Evolutionary conservation across 1,284 basidiomycete genomes (phyloP), one percentile per base, ranked within the genome.

Genomic region (Moesziomyces antarcticus): DNA sequence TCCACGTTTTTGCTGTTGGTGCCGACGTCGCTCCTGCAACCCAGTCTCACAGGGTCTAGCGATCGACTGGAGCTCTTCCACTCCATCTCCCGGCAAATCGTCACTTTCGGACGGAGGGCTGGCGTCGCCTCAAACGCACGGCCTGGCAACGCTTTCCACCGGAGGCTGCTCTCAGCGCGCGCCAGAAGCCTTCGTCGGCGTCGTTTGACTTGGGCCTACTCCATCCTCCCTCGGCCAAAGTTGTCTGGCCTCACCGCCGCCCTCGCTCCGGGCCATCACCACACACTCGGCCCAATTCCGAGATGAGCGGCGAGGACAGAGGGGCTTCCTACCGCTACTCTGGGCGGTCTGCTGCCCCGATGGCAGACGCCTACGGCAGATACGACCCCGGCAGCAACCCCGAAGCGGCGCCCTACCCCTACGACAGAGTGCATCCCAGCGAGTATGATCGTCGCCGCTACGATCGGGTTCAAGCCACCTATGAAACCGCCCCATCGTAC

Each of bases 261-360:
- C 5, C 25, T 13, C 11, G 30, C 30, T 13, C 10, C 30, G 10
- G 10, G 11, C 10, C 30, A 10, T 13, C 30, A 33, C 30, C 30
- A 13, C 30, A 11, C 30, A 33, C 13, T 13, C 30, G 30, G 13
- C 30, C 10, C 30, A 13, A 10, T 33, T 24, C 25, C 30, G 25
- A 13, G 25, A 73, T 73, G 70, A 73, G 64, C 54, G 64, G 70
- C 25, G 59, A 67, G 10, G 64, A 68, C 42, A 51, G 60, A 58
- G 61, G 50, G 7, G 45, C 68, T 16, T 46, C 64, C 45, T 73
- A 73, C 40, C 65, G 66, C 6, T 68, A 73, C 37, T 53, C 64
- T 14, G 64, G 52, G 20, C 58, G 64, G 30, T 50, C 64, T 7
- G 33, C 63, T 20, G 51, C 56, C 24, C 61, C 66, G 20, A 50